These are phyloP conservation scores for Closterium sp. DNA, from an alignment of 139 green algal species.

Conservation along the genomic window DNA sequence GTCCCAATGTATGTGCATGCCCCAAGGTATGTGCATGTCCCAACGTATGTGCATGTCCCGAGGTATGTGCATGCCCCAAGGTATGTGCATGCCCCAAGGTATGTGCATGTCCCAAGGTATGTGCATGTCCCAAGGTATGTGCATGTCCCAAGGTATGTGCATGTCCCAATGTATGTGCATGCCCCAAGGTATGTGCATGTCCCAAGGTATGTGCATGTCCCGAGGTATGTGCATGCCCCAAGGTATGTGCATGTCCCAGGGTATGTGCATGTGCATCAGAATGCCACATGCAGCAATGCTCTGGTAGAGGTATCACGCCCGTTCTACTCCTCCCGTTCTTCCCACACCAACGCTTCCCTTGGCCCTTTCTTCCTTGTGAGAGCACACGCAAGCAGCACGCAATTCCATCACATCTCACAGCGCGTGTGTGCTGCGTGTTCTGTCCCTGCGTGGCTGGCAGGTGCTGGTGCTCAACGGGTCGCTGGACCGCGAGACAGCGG, in stretches of 20 bases:
- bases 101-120: not conserved
- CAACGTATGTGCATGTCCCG: constrained; percentile 53
- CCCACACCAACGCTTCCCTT: not conserved
- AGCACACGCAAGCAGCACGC: not conserved
- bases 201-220: too few species aligned
- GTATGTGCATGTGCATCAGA: not conserved
- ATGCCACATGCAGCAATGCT: not conserved
- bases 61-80: too few species aligned
- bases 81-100: constrained; percentile 61
- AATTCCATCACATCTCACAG: not conserved
- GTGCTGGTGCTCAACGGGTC: constrained; percentile 93
- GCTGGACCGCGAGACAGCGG: constrained; percentile 85
- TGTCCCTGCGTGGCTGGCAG: constrained; percentile 58
- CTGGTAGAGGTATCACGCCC: not conserved
- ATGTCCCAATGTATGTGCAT: too few species aligned
- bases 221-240: too few species aligned
- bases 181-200: too few species aligned
- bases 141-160: constrained; percentile 60
- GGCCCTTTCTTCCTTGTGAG: not conserved
- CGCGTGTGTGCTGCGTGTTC: not conserved
- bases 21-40: constrained; percentile 35
- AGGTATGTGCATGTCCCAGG: too few species aligned
- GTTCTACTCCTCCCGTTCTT: not conserved
- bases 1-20: too few species aligned
- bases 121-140: too few species aligned